Evolutionary conservation across 2,329 filamentous ascomycete genomes (phyloP), one percentile per base, ranked within the genome.

Genomic region (Torrubiellomyces zombiae): DNA sequence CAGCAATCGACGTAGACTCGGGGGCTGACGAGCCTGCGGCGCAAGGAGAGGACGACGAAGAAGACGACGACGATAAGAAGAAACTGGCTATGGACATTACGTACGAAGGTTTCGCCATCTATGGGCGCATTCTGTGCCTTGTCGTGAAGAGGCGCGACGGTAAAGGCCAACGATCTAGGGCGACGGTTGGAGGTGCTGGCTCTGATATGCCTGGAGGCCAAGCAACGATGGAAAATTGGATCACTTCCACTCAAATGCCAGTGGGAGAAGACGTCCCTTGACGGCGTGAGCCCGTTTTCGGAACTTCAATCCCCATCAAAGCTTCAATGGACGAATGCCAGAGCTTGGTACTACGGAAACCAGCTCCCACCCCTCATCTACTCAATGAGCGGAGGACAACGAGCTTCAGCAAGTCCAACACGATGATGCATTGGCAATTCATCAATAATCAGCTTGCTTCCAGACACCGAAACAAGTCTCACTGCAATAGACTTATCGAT

Each of bases 101-200:
- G 9, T 98, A 95, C 51, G 83, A 95, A 42, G 86, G 89, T 7
- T 95, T 95, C 53, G 80, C 77, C 39, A 94, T 98, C 43, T 92
- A 93, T 53, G 83, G 89, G 8, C 77, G 82, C 38, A 82, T 93
- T 23, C 59, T 98, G 14, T 95, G 85, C 50, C 62, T 98, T 30
- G 77, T 98, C 7, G 75, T 98, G 42, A 75, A 72, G 49, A 79
- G 76, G 45, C 73, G 76, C 32, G 75, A 73, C 35, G 63, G 51
- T 36, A 63, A 53, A 36, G 46, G 48, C 23, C 49, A 40, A 28
- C 48, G 43, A 26, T 33, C 44, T 28, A 33, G 43, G 28, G 35
- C 33, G 24, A n/a, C n/a, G n/a, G n/a, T n/a, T n/a, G n/a, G n/a
- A n/a, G n/a, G n/a, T n/a, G 42, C 43, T 28, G 40, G 36, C 25